phyloP scores from a whole-genome alignment of 805 yeast genomes.

The Yamadazyma sp. region DNA sequence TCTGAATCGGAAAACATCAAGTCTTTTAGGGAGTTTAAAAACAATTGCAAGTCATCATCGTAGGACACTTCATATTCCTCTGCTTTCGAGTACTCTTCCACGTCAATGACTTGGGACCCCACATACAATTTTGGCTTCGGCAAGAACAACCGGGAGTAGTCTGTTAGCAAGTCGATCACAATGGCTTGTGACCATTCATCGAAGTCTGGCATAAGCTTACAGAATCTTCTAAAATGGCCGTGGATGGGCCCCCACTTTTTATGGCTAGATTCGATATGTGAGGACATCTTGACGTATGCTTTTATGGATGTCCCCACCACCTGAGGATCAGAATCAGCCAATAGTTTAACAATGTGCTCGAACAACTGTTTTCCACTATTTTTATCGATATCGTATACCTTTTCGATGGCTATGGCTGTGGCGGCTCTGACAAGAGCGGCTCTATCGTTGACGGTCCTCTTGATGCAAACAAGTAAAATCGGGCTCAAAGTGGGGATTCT shows the following conservation, averaged over 20 bases:
- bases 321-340: conserved; percentile 62
- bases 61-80: conserved; percentile 35
- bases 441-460: conserved; percentile 64
- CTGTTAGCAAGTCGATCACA: conserved; percentile 60
- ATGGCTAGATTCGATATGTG: conserved; percentile 28
- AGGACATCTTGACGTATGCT: conserved; percentile 48
- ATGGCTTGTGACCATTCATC: conserved; percentile 73
- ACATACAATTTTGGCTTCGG: conserved; percentile 48
- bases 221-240: conserved; percentile 60
- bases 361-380: conserved; percentile 50
- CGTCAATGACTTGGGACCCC: conserved; percentile 32
- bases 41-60: conserved; percentile 58
- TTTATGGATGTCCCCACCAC: conserved; percentile 74
- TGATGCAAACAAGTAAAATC: conserved; percentile 70
- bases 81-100: conserved; percentile 43
- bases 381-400: conserved; percentile 43
- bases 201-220: conserved; percentile 47
- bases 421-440: conserved; percentile 79
- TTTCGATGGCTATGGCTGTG: conserved; percentile 72
- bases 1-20: conserved; percentile 55
- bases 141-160: conserved; percentile 63
- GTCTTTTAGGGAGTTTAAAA: conserved; percentile 47
- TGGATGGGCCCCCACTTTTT: conserved; percentile 68
- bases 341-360: conserved; percentile 48
- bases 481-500: conserved; percentile 79